Base-by-base conservation (phyloP, 78 protist species). In the Speleostelium caveatum region DNA sequence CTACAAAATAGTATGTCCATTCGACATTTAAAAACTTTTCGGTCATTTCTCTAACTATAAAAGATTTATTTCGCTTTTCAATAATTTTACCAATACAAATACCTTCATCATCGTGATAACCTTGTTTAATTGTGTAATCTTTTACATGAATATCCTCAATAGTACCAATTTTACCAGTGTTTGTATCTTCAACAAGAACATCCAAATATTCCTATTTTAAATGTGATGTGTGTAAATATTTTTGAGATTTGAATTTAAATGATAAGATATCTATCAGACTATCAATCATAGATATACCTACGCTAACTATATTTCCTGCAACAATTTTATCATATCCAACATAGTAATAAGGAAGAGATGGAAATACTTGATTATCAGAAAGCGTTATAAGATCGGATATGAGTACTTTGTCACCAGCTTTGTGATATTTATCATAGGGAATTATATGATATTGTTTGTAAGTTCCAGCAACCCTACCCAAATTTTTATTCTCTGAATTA, bases 341-440 rank as follows among this genome's bases (percentile, higher is more conserved):
- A 16, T 26, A 14, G 2, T 33, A 22, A 24, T 36, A 51, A 3
- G 35, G 12, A 5, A 30, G 51, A 32, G 45, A 21, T 3, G 24
- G 58, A 51, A 51, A 10, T 51, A 72, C 65, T 51, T 53, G 28
- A 16, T 51, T 32, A 7, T 36, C n/a, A 2, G 39, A 10, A 1
- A 58, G 42, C 51, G 30, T 26, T 33, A 36, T 63, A 33, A 21
- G 59, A n/a, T 72, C 59, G 51, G 78, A 33, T 24, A 51, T 72
- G 0, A 22, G 14, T 33, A 33, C 63, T 19, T 30, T 51, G n/a
- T 72, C 17, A 32, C 33, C 39, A 17, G 39, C 22, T 51, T 56
- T 12, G 2, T 45, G 6, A 45, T 14, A 45, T 14, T 14, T 45
- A 6, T 19, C 10, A 30, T 62, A 80, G 22, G 89, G 89, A 2